Evolutionary conservation across 371 early-diverging fungal species (phyloP).

Genomic region (Mortierella sp.): DNA sequence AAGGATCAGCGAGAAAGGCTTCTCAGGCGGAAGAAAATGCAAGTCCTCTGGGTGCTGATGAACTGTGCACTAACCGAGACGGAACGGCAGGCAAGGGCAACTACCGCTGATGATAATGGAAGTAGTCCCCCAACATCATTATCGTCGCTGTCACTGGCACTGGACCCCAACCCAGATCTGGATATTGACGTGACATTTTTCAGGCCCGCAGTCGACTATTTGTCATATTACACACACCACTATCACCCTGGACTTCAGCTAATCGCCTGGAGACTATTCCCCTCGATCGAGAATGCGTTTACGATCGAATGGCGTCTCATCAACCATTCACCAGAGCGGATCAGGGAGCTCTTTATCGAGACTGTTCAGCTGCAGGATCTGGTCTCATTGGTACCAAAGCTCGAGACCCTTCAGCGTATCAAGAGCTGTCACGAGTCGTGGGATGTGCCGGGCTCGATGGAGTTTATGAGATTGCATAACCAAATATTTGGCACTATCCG

Average conservation of each 20-base stretch:
- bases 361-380: constrained; percentile 46
- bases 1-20: constrained; percentile 41
- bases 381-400: constrained; percentile 18
- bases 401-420: constrained; percentile 29
- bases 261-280: constrained; percentile 48
- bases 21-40: constrained; percentile 38
- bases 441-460: constrained; percentile 39
- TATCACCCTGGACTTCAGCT: constrained; percentile 41
- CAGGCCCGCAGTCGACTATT: constrained; percentile 40
- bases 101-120: background rate
- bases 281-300: constrained; percentile 22
- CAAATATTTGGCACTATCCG: constrained; percentile 35
- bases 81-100: constrained; percentile 11
- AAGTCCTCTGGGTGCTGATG: constrained; percentile 44
- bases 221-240: constrained; percentile 40
- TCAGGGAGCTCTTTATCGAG: constrained; percentile 44
- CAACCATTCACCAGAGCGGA: constrained; percentile 32
- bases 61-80: constrained; percentile 37
- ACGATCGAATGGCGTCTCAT: constrained; percentile 39
- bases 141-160: constrained; percentile 16
- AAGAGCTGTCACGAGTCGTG: constrained; percentile 39
- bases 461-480: constrained; percentile 43
- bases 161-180: constrained; percentile 15
- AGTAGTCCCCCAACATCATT: background rate
- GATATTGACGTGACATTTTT: constrained; percentile 26